A percentile compares a stretch with the other conserved stretches of the same genome.
Evolutionary conservation across 345 rosid genomes (phyloP).

Genomic region (Pelargonium nanum): DNA sequence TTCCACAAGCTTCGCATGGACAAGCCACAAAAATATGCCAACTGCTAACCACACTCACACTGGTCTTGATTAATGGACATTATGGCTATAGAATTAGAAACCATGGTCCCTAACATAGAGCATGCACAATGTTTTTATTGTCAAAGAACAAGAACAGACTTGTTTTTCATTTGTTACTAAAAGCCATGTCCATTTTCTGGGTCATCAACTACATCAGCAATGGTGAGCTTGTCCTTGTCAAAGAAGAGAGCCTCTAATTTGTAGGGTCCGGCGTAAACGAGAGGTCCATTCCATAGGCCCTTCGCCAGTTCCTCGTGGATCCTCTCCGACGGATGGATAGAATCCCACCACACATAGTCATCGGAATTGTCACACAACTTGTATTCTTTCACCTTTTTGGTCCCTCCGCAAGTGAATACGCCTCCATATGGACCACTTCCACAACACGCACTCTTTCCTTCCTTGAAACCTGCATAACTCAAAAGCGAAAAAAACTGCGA

Average conservation of each 20-base stretch:
- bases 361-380: conserved; percentile 26
- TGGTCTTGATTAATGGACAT: no score
- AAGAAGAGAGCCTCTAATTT: conserved; percentile 30
- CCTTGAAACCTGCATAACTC: conserved; percentile 29
- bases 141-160: no score
- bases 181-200: conserved; percentile 10
- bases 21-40: no score
- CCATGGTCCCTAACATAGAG: no score
- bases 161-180: conserved; percentile 1
- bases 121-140: no score
- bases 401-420: conserved; percentile 29
- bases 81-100: no score
- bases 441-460: conserved; percentile 38
- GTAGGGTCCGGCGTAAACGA: conserved; percentile 24
- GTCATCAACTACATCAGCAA: conserved; percentile 29
- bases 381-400: conserved; percentile 14
- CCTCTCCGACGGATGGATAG: conserved; percentile 39
- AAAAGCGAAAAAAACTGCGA: no score
- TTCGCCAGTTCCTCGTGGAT: conserved; percentile 32
- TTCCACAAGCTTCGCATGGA: no score
- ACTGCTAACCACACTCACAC: no score
- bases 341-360: conserved; percentile 43
- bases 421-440: conserved; percentile 39
- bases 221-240: conserved; percentile 15
- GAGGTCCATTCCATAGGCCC: conserved; percentile 25